Evolutionary conservation across 1,139 yeast species (phyloP), one percentile per base, ranked within the genome.

Genomic region (Sugiyamaella pinicola): DNA sequence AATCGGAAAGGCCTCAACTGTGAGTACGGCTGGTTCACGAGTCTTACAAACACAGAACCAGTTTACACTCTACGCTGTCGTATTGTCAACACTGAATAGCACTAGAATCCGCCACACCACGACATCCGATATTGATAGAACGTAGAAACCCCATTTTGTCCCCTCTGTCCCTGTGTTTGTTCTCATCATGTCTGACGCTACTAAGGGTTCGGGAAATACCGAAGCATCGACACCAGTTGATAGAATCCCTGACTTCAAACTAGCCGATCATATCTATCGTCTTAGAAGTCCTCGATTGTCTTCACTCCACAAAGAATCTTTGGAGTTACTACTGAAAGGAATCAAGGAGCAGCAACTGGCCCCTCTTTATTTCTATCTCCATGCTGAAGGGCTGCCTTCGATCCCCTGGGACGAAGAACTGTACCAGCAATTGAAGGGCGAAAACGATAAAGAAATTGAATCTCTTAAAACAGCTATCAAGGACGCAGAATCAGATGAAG

Each of bases 401-500:
- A 53, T 75, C 29, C 63, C 67, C 3, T 87, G 83, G 78, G 93
- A 90, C 63, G 80, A 84, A 59, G 51, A 66, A 0, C 63, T 82
- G 40, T 86, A 84, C 68, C 69, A 79, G 31, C 61, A 74, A 41
- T 68, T 90, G 63, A 63, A 67, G n/a, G 71, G 68, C 6, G 75
- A 69, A 41, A 93, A 91, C 67, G 80, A 78, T 19, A 73, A 69
- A 42, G 78, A 80, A 53, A 77, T 87, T 40, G 72, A 74, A 13
- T 80, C 77, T 54, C 76, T 91, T 61, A 82, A 84, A 64, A 77
- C 77, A 53, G 74, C 79, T 52, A 83, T 93, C 59, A 81, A 80
- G 55, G 85, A 83, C 61, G 87, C 95, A 26, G 91, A 87, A 63
- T 86, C 82, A 55, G 96, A 89, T 65, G 98, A 93, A 68, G 96